Evolutionary conservation across 805 yeast genomes (phyloP), one percentile per base, ranked within the genome.

Genomic region (Maudiozyma barnettii): DNA sequence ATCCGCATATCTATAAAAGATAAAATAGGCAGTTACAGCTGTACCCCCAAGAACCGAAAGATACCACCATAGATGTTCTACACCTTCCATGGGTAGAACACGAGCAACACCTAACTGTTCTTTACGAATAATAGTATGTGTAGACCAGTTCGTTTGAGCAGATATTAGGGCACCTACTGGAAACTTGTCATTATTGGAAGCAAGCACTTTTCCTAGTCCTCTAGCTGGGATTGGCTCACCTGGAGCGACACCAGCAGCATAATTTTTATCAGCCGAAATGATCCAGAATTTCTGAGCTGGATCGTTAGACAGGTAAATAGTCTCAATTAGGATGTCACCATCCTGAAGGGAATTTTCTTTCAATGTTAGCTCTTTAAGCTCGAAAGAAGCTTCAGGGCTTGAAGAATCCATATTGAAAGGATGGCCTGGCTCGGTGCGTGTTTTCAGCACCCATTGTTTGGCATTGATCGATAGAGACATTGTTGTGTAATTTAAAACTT

Each of bases 271-370:
- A 18, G 51, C 50, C 13, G 65, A 54, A 2, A 67, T 53, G 50
- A 78, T 77, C 79, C 82, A 77, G 43, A 70, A 70, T 60, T 80
- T 77, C 55, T 78, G 81, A 16, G 82, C 77, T 13, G 84, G 84
- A 57, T 79, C 84, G 53, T 79, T 75, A 21, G 83, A 76, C 9
- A 78, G 51, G 49, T 69, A 73, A 39, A 72, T 52, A 2, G 68
- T 57, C 57, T 77, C 73, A n/a, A 77, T 61, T 13, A 74, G 57
- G 12, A 78, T 45, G 43, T 76, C 72, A 42, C 69, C 73, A 2
- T 66, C 69, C 37, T 62, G 53, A 14, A 73, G 47, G 1, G 58
- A 49, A 3, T 54, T 47, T 12, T 58, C 41, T 29, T 61, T 57
- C 14, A 60, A 44, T 16, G 55, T 52, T 16, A 53, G 48, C 1